Conservation (phyloP, 306 rosid species). For the Oemleria cerasiformis region DNA sequence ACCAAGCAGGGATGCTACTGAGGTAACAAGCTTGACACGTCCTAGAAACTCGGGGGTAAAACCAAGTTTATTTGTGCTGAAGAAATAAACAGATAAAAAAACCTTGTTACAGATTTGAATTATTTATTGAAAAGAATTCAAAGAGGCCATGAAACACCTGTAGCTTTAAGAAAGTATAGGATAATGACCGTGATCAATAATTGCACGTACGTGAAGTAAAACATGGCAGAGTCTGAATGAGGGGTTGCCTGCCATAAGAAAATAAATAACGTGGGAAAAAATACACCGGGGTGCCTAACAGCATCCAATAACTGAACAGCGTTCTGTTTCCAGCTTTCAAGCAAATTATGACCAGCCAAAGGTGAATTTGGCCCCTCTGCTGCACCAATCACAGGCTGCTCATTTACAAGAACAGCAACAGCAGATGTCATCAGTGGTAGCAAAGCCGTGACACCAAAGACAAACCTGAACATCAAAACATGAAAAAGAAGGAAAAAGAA, state of each 20-base stretch:
- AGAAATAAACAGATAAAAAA: constrained; percentile 10
- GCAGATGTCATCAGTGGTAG: constrained; percentile 88
- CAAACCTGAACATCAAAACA: constrained; percentile 67
- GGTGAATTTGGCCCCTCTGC: constrained; percentile 45
- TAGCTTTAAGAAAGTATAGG: constrained; percentile 13
- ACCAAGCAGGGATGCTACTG: constrained; percentile 87
- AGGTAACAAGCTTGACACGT: constrained; percentile 92
- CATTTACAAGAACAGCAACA: constrained; percentile 92
- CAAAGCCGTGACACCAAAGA: constrained; percentile 88
- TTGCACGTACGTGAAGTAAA: constrained; percentile 76
- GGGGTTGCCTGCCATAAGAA: constrained; percentile 99
- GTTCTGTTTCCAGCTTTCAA: constrained; percentile 67
- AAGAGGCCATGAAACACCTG: constrained; percentile 1
- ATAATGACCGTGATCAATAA: constrained; percentile 21
- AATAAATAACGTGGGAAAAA: constrained; percentile 86
- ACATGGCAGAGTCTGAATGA: constrained; percentile 98
- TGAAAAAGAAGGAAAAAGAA: neutral
- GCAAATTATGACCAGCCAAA: constrained; percentile 39
- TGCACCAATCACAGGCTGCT: constrained; percentile 48
- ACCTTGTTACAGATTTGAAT: constrained; percentile 16
- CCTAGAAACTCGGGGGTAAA: constrained; percentile 92
- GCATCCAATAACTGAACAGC: constrained; percentile 71
- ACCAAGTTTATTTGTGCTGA: constrained; percentile 91
- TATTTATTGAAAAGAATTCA: constrained; percentile 14
- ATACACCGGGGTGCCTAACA: constrained; percentile 66